Evolutionary conservation across 495 filamentous ascomycete species (phyloP), one percentile per base, ranked within the genome.

Genomic region (Opeltia flavorubescens): DNA sequence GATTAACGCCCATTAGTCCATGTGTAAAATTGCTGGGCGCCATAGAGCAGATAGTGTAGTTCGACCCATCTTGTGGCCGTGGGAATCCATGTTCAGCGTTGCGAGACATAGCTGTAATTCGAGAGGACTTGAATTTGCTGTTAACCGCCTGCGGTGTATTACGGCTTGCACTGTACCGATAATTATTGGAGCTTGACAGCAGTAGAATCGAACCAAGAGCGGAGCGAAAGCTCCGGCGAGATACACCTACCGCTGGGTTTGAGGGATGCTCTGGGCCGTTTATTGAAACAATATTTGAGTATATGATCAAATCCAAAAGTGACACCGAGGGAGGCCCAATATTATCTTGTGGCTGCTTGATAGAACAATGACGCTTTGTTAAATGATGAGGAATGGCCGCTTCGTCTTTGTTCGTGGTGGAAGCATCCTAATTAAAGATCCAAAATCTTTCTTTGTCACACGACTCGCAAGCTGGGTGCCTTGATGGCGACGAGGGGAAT

Each of bases 1-100:
- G 17, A 13, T 57, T 33, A 9, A 57, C 55, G 11, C 55, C 55
- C 17, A 43, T 49, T 27, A 57, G 46, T 15, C 55, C 55, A 38
- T 57, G 35, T n/a, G 51, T 54, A 20, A 41, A 41, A 9, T 41
- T 46, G 38, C 38, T 21, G 6, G 38, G 38, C 0, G 38, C 38
- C 38, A 41, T 41, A 21, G 38, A 41, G 25, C 38, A 41, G 21
- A 41, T 8, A 5, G 15, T 23, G 38, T 41, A 41, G 13, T 41
- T 41, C 38, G 21, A 21, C 13, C 1, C 20, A 12, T 17, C 15
- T 3, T 17, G 21, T 4, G 38, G 12, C 38, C 38, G 21, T 41
- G 38, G 17, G 12, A 2, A 17, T 36, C n/a, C 34, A 17, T 15
- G 34, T 5, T 21, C 21, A 12, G 38, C 18, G 18, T 38, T 38